phyloP scores from a whole-genome alignment of 306 rosid genomes.

The Echinosophora koreensis region DNA sequence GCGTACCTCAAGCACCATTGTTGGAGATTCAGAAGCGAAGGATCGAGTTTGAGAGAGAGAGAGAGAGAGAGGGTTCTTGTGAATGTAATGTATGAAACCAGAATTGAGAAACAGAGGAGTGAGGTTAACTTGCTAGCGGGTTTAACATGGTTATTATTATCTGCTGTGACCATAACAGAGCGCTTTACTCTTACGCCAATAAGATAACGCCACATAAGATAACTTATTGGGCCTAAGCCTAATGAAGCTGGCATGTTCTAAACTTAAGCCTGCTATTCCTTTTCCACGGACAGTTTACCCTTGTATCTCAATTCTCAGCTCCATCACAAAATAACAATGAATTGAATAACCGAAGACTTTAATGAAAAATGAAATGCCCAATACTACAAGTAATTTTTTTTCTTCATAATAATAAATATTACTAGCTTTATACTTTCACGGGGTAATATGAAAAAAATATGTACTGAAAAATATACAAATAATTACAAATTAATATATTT shows the following conservation, averaged over 20 bases:
- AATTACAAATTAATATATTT: no score
- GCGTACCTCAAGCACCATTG: constrained; percentile 94
- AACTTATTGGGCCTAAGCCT: constrained; percentile 27
- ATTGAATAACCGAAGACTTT: no score
- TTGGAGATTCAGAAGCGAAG: constrained; percentile 45
- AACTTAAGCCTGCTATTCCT: neutral
- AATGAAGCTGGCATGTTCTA: neutral
- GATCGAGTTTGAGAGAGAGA: constrained; percentile 10
- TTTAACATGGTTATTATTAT: neutral
- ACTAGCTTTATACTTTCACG: no score
- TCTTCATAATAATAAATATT: no score
- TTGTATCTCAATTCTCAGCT: no score
- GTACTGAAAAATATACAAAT: no score
- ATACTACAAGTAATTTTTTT: no score
- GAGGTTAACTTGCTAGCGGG: constrained; percentile 39
- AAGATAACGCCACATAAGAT: neutral
- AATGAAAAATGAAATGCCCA: no score
- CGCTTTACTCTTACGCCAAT: neutral
- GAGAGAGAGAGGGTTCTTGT: neutral
- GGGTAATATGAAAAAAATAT: no score
- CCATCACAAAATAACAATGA: no score
- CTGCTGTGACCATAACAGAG: neutral
- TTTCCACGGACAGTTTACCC: neutral
- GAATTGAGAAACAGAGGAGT: neutral
- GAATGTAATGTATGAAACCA: neutral